Conservation (phyloP, 441 rosid genomes). For the Metrosideros polymorpha region DNA sequence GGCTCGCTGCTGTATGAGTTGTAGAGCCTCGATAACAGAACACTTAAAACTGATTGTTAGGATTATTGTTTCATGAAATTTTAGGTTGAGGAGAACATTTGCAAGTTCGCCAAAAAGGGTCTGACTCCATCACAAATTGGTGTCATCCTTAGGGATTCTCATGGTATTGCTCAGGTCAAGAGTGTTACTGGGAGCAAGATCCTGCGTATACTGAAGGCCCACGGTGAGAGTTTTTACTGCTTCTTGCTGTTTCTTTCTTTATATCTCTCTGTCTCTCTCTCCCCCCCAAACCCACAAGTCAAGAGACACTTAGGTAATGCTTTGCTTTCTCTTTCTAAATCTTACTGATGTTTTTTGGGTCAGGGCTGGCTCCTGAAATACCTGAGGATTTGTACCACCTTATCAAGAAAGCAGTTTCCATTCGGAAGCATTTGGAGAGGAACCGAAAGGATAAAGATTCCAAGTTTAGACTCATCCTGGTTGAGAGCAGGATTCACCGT, state of each 20-base stretch:
- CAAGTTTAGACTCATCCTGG: slow-evolving; percentile 71
- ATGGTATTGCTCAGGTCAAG: slow-evolving; percentile 74
- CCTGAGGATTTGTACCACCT: slow-evolving; percentile 77
- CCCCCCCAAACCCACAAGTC: neutral
- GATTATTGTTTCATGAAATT: neutral
- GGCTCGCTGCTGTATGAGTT: neutral
- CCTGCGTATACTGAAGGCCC: slow-evolving; percentile 61
- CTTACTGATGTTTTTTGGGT: neutral
- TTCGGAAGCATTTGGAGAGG: slow-evolving; percentile 81
- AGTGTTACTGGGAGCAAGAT: slow-evolving; percentile 74
- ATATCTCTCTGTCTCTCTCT: neutral
- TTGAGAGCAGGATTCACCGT: slow-evolving; percentile 75
- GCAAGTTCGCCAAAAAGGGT: slow-evolving; percentile 82
- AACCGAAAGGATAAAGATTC: slow-evolving; percentile 85
- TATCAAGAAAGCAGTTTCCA: slow-evolving; percentile 77
- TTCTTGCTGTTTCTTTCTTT: neutral
- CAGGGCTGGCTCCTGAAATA: slow-evolving; percentile 78
- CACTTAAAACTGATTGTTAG: neutral
- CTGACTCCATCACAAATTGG: slow-evolving; percentile 78
- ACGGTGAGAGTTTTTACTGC: slow-evolving; percentile 17
- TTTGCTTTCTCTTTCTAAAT: neutral
- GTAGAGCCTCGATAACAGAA: neutral
- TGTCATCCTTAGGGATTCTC: slow-evolving; percentile 79
- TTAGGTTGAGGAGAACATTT: slow-evolving; percentile 68
- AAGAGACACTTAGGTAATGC: neutral